Base-by-base conservation (phyloP, 2,329 filamentous ascomycete species). In the Fusarium tricinctum region DNA sequence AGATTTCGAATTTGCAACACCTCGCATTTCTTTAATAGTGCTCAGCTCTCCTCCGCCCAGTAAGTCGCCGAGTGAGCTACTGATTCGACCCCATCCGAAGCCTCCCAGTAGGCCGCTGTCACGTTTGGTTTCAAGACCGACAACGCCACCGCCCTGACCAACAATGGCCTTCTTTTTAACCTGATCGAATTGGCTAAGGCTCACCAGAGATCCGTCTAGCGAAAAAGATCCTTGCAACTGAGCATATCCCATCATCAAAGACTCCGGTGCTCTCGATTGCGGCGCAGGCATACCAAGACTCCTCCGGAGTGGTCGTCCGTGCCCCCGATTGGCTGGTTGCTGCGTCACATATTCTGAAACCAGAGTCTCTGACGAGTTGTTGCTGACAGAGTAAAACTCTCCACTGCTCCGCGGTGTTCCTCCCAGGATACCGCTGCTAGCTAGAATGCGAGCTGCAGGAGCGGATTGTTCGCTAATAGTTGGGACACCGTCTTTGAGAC, bases 181-280 rank as follows among this genome's bases (percentile, higher is more conserved):
- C 73, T 97, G 93, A 76, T 99, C 96, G 73, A 99, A 99, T 0
- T 92, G 92, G 0, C 89, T 89, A 39, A 97, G 89, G 73, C 97
- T 95, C 62, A 99, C 89, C 22, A 99, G 82, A 2, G 96, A 97
- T 1, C 94, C 94, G 75, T 99, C 96, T 8, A 99, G 81, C 0
- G 90, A 93, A 73, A 99, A 99, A 0, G 92, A 94, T 6, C 96
- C 96, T 78, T 93, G 92, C 4, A 98, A 88, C 73, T 99, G 96
- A 4, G 93, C 95, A 79, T 97, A 99, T 1, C 94, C 96, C 96
- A 99, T 99, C 89, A 99, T 97, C 54, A 99, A 81, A 2, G 91
- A 90, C 77, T 98, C 94, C 1, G 92, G 89, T 39, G 83, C 77
- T 72, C 81, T 83, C 40, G 82, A 76, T 46, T 81, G 81, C 65